A percentile compares a stretch with the other conserved stretches of the same genome.
Conservation (phyloP, 257 asterid species). For the Primulina tabacum region DNA sequence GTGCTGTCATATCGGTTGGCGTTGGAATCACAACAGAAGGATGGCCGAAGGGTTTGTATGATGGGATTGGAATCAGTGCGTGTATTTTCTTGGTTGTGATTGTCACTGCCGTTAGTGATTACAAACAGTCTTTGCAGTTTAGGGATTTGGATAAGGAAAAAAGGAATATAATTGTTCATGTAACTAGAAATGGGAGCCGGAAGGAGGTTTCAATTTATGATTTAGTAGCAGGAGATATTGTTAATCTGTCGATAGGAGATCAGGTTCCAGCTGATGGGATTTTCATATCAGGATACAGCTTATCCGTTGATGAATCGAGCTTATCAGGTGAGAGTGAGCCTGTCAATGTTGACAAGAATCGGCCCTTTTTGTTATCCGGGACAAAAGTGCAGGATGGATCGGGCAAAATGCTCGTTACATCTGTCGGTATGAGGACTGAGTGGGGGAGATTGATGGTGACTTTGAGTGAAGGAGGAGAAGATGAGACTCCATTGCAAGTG, state of each 20-base stretch:
- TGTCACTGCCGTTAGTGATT: slow-evolving; percentile 76
- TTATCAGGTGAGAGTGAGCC: slow-evolving; percentile 82
- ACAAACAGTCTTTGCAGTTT: slow-evolving; percentile 77
- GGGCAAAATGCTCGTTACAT: slow-evolving; percentile 62
- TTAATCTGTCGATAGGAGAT: slow-evolving; percentile 70
- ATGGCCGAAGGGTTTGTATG: slow-evolving; percentile 79
- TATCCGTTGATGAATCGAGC: slow-evolving; percentile 70
- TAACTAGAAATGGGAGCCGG: slow-evolving; percentile 49
- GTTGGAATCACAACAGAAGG: slow-evolving; percentile 80
- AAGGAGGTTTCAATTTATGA: slow-evolving; percentile 56
- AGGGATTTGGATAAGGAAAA: slow-evolving; percentile 72
- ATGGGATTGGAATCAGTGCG: slow-evolving; percentile 62
- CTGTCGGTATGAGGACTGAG: slow-evolving; percentile 86
- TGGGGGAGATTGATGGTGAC: slow-evolving; percentile 81
- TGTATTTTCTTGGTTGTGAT: slow-evolving; percentile 64
- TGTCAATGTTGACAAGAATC: slow-evolving; percentile 33
- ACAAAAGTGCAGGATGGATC: slow-evolving; percentile 83
- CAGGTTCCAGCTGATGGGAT: slow-evolving; percentile 84
- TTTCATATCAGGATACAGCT: slow-evolving; percentile 53
- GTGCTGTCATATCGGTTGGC: slow-evolving; percentile 66
- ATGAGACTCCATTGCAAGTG: slow-evolving; percentile 80
- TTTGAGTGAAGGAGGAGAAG: slow-evolving; percentile 62
- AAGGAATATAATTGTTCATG: slow-evolving; percentile 53
- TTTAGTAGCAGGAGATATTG: slow-evolving; percentile 70
- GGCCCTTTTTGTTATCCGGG: slow-evolving; percentile 70